Evolutionary conservation across 331 rosid species (phyloP), one percentile per base, ranked within the genome.

Genomic region (Rosa hybrid): DNA sequence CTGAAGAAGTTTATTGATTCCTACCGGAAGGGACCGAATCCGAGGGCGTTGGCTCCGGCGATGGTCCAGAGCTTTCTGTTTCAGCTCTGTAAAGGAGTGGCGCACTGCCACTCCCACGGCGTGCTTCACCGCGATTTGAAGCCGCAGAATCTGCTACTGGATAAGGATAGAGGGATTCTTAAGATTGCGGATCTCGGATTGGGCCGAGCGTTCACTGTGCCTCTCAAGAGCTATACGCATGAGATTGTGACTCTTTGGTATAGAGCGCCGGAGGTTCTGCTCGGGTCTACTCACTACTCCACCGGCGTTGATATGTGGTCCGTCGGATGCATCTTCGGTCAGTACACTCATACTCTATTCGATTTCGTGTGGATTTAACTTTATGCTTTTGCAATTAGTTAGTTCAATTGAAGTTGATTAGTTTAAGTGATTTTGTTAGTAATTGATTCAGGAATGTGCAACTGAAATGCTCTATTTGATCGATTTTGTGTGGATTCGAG

Each of bases 261-360:
- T 7, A 84, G 99, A 39, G 98, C 98, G 0, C 99, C 99, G 1
- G 99, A 95, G 89, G 97, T 63, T 63, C 8, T 63, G 68, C 42
- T 63, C 2, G 99, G 99, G 12, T 89, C 98, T 18, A 81, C 97
- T 4, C 97, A 91, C 49, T 95, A 95, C 84, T 95, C 99, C 63
- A 95, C 99, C 23, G 97, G 88, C 3, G 99, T 95, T 56, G 99
- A 95, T 75, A 95, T 95, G 83, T 95, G 99, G 99, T 95, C 98
- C 16, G 98, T 93, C 39, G 99, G 99, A 8, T 95, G 99, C 83
- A 93, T 95, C 25, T 95, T 95, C 38, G 98, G 98, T 92, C 2
- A 59, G 65, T 59, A 0, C 34, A 9, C 34, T 8, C 38, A 45
- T 51, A 16, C n/a, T 16, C 57, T 51, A 2, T 12, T 25, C 14